These are phyloP conservation scores for Stephanodiscus triporus DNA, from an alignment of 108 stramenopile genomes.

Conservation along the genomic window DNA sequence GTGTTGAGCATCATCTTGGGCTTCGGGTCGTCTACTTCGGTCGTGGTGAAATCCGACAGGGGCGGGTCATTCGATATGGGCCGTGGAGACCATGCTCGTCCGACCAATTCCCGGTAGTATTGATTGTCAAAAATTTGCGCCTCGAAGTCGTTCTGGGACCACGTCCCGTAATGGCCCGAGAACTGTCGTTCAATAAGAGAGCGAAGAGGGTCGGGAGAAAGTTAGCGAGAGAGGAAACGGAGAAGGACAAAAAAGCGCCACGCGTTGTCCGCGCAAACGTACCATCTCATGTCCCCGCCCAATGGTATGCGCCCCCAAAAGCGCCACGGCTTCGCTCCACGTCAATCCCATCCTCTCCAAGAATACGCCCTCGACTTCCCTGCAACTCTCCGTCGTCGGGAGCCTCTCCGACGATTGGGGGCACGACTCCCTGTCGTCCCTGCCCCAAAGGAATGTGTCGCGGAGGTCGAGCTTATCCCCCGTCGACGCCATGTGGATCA, in stretches of 20 bases:
- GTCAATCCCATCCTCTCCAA: slow-evolving; percentile 50
- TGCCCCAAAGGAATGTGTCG: slow-evolving; percentile 48
- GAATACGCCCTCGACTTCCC: slow-evolving; percentile 44
- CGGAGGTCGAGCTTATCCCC: slow-evolving; percentile 25
- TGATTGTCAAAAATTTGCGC: slow-evolving; percentile 44
- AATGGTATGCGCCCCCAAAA: slow-evolving; percentile 52
- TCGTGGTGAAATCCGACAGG: slow-evolving; percentile 35
- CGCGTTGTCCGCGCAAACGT: too few relatives aligned
- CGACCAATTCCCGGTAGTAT: slow-evolving; percentile 42
- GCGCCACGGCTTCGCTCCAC: slow-evolving; percentile 51
- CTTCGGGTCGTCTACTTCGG: neutral
- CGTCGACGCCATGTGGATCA: too few relatives aligned
- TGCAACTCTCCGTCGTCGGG: slow-evolving; percentile 30
- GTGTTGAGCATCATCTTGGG: slow-evolving; percentile 60
- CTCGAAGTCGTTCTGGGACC: slow-evolving; percentile 45
- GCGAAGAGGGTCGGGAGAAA: neutral
- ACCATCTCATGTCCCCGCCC: slow-evolving; percentile 40
- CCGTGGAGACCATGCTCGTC: slow-evolving; percentile 47
- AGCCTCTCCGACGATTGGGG: slow-evolving; percentile 29
- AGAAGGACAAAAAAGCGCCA: neutral
- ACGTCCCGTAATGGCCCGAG: slow-evolving; percentile 53
- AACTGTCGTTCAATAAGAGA: slow-evolving; percentile 17
- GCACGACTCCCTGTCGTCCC: slow-evolving; percentile 29
- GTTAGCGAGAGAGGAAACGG: neutral
- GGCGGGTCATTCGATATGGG: slow-evolving; percentile 5